Base-by-base conservation (phyloP, 352 stramenopile species). In the Elongisporangium anandrum region DNA sequence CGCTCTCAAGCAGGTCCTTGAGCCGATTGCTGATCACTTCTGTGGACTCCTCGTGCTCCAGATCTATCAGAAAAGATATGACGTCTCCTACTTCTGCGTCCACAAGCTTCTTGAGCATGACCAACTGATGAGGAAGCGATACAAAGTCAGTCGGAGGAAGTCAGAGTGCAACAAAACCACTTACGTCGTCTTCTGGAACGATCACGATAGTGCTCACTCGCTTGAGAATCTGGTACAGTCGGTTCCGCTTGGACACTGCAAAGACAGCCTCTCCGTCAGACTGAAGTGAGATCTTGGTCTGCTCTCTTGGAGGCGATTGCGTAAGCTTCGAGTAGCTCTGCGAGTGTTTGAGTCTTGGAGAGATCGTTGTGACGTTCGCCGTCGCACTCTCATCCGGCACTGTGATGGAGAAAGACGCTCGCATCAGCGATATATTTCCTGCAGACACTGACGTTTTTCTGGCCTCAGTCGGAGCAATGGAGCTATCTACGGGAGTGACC, bases 81-180 rank as follows among this genome's bases (percentile, higher is more conserved):
- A 92, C 76, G 24, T 92, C 82, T 24, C 82, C 79, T 9, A 88
- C 71, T 54, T 92, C 79, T 10, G 79, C 72, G 45, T 92, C 82
- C 4, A 92, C 77, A 2, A 90, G 69, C 38, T 87, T 88, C 63
- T 92, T 92, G 0, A 92, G 69, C 7, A 85, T 26, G 22, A 84
- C 52, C 4, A 92, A 66, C 80, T 89, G 59, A 17, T 24, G 17
- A 52, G 65, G 56, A 68, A 54, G 50, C n/a, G 3, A 12, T 12
- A 57, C 17, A 13, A 19, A 41, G 21, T 24, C 55, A 16, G 21
- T 2, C 12, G 55, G 0, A 4, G 24, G 50, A 12, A 6, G 47
- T n/a, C 26, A 39, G 52, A 16, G 55, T 17, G 45, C 22, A 10
- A 64, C 55, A 45, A 7, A 7, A 19, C 23, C 7, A 59, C 68